phyloP scores from a whole-genome alignment of 1,284 basidiomycete species.

The Sanghuangporus weigelae region DNA sequence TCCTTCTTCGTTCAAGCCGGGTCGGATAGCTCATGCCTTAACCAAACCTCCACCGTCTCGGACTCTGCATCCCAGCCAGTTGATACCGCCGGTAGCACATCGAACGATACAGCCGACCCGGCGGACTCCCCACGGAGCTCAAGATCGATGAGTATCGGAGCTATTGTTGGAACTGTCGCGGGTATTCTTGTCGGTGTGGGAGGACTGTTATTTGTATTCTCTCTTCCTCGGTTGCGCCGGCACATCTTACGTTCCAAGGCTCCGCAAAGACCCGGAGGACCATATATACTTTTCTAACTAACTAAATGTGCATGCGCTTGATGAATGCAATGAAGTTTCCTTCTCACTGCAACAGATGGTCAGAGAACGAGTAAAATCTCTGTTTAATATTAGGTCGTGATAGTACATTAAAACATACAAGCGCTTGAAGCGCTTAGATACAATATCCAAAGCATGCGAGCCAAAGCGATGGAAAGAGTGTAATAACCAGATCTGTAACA shows the following conservation, averaged over 20 bases:
- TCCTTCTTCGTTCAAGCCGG: slow-evolving; percentile 23
- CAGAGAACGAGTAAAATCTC: too few relatives aligned
- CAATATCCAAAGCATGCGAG: not conserved
- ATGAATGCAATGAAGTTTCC: not conserved
- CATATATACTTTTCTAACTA: slow-evolving; percentile 14
- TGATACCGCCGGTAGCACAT: slow-evolving; percentile 14
- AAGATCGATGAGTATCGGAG: slow-evolving; percentile 22
- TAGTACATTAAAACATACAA: too few relatives aligned
- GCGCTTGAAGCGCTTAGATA: not conserved
- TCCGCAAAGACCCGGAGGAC: slow-evolving; percentile 14
- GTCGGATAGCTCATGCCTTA: slow-evolving; percentile 22
- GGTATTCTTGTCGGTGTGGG: slow-evolving; percentile 23
- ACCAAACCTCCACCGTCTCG: slow-evolving; percentile 19
- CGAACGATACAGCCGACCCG: slow-evolving; percentile 4
- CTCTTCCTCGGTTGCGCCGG: slow-evolving; percentile 21
- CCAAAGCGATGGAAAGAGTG: not conserved
- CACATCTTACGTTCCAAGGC: not conserved
- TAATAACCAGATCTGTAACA: too few relatives aligned
- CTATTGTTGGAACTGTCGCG: slow-evolving; percentile 24
- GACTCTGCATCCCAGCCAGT: slow-evolving; percentile 16
- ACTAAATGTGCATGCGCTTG: not conserved
- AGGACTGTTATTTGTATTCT: slow-evolving; percentile 23
- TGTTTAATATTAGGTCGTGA: too few relatives aligned
- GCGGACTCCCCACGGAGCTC: slow-evolving; percentile 4
- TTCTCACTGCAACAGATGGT: not conserved